A percentile compares a stretch with the other conserved stretches of the same genome.
These are phyloP conservation scores for Acrodontium crateriforme DNA, from an alignment of 2,329 filamentous ascomycete species.

Conservation along the genomic window DNA sequence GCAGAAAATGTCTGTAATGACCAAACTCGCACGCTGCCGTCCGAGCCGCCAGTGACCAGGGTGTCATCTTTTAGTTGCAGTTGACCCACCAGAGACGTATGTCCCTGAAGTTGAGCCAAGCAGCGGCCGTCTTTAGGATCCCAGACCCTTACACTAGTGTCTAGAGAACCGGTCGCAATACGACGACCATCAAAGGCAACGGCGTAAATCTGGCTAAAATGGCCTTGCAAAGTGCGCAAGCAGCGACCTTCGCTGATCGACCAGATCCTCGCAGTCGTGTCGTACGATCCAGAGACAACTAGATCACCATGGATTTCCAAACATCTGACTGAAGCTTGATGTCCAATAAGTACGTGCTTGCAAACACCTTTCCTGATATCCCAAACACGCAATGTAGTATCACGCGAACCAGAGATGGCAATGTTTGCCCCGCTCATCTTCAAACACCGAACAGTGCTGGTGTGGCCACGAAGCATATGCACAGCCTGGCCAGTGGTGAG, in stretches of 20 bases:
- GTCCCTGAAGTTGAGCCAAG: constrained; percentile 83
- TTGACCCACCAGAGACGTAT: constrained; percentile 92
- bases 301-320: constrained; percentile 92
- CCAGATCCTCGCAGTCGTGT: constrained; percentile 94
- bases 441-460: constrained; percentile 87
- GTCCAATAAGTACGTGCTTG: constrained; percentile 81
- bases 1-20: constrained; percentile 79
- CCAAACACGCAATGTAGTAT: constrained; percentile 91
- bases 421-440: constrained; percentile 95
- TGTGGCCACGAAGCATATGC: constrained; percentile 82
- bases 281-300: constrained; percentile 95
- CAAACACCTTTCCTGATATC: constrained; percentile 80
- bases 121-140: constrained; percentile 50
- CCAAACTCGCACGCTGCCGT: constrained; percentile 94
- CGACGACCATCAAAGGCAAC: constrained; percentile 92
- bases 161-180: constrained; percentile 87
- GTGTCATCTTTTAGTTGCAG: constrained; percentile 91
- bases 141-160: constrained; percentile 96
- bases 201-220: constrained; percentile 98
- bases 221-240: constrained; percentile 74
- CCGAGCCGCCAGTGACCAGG: constrained; percentile 87
- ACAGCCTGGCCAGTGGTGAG: constrained; percentile 69
- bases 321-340: constrained; percentile 90
- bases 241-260: constrained; percentile 93
- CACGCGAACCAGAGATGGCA: constrained; percentile 88